Evolutionary conservation across 441 rosid species (phyloP).

Genomic region (Pelargonium citronellum): DNA sequence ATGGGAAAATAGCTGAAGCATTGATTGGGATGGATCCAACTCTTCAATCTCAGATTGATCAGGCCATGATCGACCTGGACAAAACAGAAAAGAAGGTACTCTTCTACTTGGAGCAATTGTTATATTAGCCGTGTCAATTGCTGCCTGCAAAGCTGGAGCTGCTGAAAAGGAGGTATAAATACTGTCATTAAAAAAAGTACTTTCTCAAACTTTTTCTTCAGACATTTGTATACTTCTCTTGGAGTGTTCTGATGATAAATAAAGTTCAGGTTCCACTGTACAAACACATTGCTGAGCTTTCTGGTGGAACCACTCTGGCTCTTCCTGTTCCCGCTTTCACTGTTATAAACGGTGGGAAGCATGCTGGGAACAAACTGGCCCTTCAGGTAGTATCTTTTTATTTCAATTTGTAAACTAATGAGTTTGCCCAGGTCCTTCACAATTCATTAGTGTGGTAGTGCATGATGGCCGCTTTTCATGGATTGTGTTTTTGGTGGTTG

Average conservation of each 20-base stretch:
- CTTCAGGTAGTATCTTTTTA: conserved; percentile 50
- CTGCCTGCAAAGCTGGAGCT: conserved; percentile 99
- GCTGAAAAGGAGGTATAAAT: conserved; percentile 80
- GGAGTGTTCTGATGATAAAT: conserved; percentile 16
- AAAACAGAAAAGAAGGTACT: conserved; percentile 83
- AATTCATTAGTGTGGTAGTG: neutral
- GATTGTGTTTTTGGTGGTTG: neutral
- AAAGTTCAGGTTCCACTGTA: conserved; percentile 72
- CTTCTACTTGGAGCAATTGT: conserved; percentile 49
- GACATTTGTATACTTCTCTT: conserved; percentile 14
- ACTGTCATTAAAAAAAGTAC: conserved; percentile 8
- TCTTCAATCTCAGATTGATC: conserved; percentile 82
- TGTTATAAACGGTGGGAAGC: conserved; percentile 85
- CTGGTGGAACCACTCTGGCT: conserved; percentile 51
- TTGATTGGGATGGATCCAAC: conserved; percentile 94
- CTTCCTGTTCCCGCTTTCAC: conserved; percentile 96
- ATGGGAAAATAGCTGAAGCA: conserved; percentile 77
- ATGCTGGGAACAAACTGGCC: conserved; percentile 73
- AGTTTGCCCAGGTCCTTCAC: neutral
- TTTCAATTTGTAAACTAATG: neutral
- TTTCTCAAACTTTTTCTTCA: conserved; percentile 6
- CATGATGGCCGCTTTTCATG: neutral
- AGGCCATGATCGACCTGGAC: conserved; percentile 93
- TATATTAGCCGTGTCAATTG: conserved; percentile 84
- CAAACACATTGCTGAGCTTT: conserved; percentile 83